Evolutionary conservation across 352 stramenopile species (phyloP), one percentile per base, ranked within the genome.

Genomic region (Phytophthora boehmeriae): DNA sequence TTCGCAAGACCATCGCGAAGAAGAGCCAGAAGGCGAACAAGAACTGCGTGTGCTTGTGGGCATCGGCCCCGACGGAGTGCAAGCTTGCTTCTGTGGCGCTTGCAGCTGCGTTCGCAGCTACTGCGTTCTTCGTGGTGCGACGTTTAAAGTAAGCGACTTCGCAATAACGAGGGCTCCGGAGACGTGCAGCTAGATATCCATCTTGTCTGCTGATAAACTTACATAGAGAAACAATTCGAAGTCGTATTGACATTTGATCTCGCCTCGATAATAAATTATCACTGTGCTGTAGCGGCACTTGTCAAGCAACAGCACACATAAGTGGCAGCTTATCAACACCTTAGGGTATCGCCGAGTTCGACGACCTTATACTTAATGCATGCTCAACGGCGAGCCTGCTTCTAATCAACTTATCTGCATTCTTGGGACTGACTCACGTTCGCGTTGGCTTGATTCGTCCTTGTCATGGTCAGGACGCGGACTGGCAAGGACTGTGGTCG

Each of bases 51-150:
- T 46, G 48, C 36, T 34, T 59, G 38, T 72, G 57, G 50, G 14
- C 54, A 9, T 53, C 54, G 43, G 44, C 54, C 42, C 64, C 48
- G 22, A 64, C 46, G 2, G 57, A 68, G 49, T 75, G 66, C 47
- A 69, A 66, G 45, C 49, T 76, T 11, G 58, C 72, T n/a, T 60
- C 66, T 20, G 51, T 63, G 35, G 72, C 76, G 17, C 39, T 88
- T 30, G 57, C 79, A 10, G 66, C 71, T 22, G 83, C 76, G 0
- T 61, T 66, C 8, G 68, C 73, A 4, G 58, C 66, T 22, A 55
- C 61, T 9, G 70, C 57, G 25, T 66, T 86, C 50, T 63, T 89
- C 10, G 49, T 80, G 30, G 43, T 69, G 54, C 81, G 85, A 62
- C 79, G 76, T 58, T 72, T 69, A 46, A 76, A 71, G 59, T 71